A percentile compares a stretch with the other conserved stretches of the same genome.
These are phyloP conservation scores for Kodamaea hsintzibuensis DNA, from an alignment of 805 yeast species.

Conservation along the genomic window DNA sequence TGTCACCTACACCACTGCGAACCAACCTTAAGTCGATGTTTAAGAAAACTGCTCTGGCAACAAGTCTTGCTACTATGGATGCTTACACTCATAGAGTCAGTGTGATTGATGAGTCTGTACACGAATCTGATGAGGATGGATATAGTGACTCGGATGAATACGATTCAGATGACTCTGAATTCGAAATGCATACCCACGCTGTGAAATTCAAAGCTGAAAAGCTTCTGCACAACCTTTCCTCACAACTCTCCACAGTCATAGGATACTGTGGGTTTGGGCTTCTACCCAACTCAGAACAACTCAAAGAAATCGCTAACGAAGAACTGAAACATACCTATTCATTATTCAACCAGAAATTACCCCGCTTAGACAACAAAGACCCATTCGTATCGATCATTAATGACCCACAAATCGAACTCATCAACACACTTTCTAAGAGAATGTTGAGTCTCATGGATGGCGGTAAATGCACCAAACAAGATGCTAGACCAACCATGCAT, in stretches of 20 bases:
- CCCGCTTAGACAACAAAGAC: constrained; percentile 13
- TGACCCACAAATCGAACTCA: constrained; percentile 27
- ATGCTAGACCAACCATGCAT: constrained; percentile 24
- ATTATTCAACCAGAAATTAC: constrained; percentile 18
- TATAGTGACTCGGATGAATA: constrained; percentile 11
- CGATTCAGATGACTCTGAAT: constrained; percentile 17
- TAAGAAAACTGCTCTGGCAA: constrained; percentile 2
- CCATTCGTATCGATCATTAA: constrained; percentile 29
- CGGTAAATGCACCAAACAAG: background rate
- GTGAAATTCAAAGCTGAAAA: constrained; percentile 19
- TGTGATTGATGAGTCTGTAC: constrained; percentile 28
- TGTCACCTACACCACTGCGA: constrained; percentile 2
- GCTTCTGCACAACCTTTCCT: constrained; percentile 13
- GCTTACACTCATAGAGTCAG: constrained; percentile 21
- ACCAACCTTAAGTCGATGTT: constrained; percentile 1
- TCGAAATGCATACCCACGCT: constrained; percentile 31
- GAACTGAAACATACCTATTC: constrained; percentile 37
- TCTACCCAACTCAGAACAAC: constrained; percentile 16
- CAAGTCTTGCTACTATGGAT: background rate
- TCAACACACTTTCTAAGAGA: constrained; percentile 21
- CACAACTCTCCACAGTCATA: constrained; percentile 32
- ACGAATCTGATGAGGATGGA: constrained; percentile 8
- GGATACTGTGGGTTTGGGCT: constrained; percentile 36
- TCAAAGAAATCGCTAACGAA: constrained; percentile 28
- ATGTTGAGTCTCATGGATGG: constrained; percentile 18